phyloP scores from a whole-genome alignment of 176 grass and related monocot genomes.

The Avena atlantica region DNA sequence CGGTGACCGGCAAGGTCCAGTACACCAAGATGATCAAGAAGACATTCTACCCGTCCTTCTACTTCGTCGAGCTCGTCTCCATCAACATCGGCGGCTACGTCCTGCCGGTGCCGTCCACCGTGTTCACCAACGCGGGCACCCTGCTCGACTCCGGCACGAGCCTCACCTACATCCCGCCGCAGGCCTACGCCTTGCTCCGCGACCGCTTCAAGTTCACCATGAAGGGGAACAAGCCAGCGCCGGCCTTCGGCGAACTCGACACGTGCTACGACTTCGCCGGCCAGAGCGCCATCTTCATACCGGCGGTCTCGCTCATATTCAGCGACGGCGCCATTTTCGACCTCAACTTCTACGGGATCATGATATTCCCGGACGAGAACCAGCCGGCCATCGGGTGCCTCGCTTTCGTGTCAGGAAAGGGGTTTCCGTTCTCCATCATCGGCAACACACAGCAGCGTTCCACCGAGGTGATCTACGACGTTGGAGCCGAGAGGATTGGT shows the following conservation, averaged over 20 bases:
- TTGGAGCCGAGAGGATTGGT: constrained; percentile 56
- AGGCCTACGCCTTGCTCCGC: constrained; percentile 60
- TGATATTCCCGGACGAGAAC: constrained; percentile 33
- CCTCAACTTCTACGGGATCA: constrained; percentile 45
- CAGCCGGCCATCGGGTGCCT: constrained; percentile 49
- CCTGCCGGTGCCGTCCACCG: constrained; percentile 45
- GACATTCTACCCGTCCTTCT: constrained; percentile 24
- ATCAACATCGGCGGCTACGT: constrained; percentile 64
- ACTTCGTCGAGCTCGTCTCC: constrained; percentile 58
- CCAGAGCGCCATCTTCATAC: constrained; percentile 6
- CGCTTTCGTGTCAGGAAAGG: constrained; percentile 36
- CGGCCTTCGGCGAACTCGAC: background rate
- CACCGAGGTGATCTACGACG: constrained; percentile 66
- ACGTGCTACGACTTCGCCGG: constrained; percentile 40
- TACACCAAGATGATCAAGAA: constrained; percentile 65
- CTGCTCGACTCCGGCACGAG: constrained; percentile 76
- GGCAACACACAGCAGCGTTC: constrained; percentile 73
- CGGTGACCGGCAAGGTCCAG: background rate
- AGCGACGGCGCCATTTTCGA: constrained; percentile 40
- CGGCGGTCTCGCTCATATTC: constrained; percentile 59
- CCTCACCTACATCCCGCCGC: constrained; percentile 59
- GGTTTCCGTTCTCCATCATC: constrained; percentile 46
- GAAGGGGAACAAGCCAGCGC: constrained; percentile 57
- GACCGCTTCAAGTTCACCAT: constrained; percentile 55
- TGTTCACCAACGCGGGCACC: constrained; percentile 49